A percentile compares a stretch with the other conserved stretches of the same genome.
Conservation (phyloP, 768 basidiomycete genomes). For the Gautieria morchelliformis region DNA sequence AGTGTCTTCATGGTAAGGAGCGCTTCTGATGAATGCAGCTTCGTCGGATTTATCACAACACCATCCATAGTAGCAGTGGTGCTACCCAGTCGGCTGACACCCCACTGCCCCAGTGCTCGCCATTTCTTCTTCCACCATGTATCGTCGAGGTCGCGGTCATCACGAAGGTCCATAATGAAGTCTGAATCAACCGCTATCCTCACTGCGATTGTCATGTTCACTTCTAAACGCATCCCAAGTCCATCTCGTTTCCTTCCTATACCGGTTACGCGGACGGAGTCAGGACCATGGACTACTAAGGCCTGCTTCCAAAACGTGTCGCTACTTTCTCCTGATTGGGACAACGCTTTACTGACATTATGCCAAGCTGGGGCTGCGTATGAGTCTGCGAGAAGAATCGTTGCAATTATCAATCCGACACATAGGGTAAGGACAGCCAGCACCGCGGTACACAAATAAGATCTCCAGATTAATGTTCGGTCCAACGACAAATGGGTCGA, state of each 20-base stretch:
- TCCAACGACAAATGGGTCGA: not conserved
- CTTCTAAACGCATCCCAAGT: not conserved
- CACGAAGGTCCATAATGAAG: slow-evolving; percentile 5
- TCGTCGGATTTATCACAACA: not conserved
- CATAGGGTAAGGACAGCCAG: not conserved
- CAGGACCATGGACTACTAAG: not conserved
- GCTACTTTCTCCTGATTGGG: not conserved
- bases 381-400: slow-evolving; percentile 5
- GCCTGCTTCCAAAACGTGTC: slow-evolving; percentile 4
- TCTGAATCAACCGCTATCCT: slow-evolving; percentile 6
- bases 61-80: not conserved
- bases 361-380: slow-evolving; percentile 4
- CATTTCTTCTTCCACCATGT: not conserved
- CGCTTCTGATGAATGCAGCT: not conserved
- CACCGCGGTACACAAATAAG: not conserved
- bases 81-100: not conserved
- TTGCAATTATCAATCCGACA: not conserved
- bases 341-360: not conserved
- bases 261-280: not conserved
- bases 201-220: slow-evolving; percentile 1
- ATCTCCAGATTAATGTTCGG: not conserved
- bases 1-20: not conserved
- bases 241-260: not conserved
- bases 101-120: not conserved
- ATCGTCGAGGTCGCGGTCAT: not conserved